phyloP scores from a whole-genome alignment of 768 basidiomycete species.

The Mycena vitilis region DNA sequence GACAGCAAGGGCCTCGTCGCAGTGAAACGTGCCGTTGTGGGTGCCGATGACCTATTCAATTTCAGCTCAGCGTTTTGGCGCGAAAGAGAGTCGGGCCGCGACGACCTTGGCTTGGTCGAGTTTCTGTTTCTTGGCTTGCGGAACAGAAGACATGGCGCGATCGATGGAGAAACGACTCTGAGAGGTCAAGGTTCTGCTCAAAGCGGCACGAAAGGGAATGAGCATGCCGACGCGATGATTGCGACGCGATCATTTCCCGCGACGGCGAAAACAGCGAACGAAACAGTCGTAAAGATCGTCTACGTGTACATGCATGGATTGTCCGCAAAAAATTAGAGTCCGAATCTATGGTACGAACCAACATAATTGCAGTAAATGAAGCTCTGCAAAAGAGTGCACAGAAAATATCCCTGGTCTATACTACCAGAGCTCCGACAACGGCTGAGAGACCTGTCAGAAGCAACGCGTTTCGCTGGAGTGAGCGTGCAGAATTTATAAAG shows the following conservation, averaged over 20 bases:
- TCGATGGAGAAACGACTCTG: neutral
- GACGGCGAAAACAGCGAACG: no score
- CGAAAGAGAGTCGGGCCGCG: slow-evolving; percentile 14
- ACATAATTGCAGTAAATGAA: slow-evolving; percentile 15
- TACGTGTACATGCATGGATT: slow-evolving; percentile 9
- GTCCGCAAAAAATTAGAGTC: slow-evolving; percentile 25
- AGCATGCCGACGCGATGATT: slow-evolving; percentile 14
- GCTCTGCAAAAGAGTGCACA: slow-evolving; percentile 37
- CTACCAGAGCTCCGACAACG: slow-evolving; percentile 61
- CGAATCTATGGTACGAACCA: slow-evolving; percentile 16
- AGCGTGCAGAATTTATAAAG: slow-evolving; percentile 69
- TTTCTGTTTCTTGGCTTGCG: slow-evolving; percentile 50
- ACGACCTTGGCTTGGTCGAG: slow-evolving; percentile 45
- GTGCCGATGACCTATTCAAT: slow-evolving; percentile 84
- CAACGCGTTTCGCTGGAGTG: slow-evolving; percentile 58
- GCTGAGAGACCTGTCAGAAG: slow-evolving; percentile 56
- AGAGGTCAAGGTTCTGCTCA: no score
- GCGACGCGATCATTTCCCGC: neutral
- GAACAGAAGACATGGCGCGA: slow-evolving; percentile 38
- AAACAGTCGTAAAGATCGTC: neutral
- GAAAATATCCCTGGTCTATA: slow-evolving; percentile 47
- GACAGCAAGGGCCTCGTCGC: slow-evolving; percentile 96
- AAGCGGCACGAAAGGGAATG: neutral
- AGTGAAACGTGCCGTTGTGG: slow-evolving; percentile 96
- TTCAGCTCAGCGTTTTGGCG: slow-evolving; percentile 18